Percentiles rank a stretch among this genome's conserved stretches.
These are phyloP conservation scores for Amanita rimosa DNA, from an alignment of 768 basidiomycete species.

Conservation along the genomic window DNA sequence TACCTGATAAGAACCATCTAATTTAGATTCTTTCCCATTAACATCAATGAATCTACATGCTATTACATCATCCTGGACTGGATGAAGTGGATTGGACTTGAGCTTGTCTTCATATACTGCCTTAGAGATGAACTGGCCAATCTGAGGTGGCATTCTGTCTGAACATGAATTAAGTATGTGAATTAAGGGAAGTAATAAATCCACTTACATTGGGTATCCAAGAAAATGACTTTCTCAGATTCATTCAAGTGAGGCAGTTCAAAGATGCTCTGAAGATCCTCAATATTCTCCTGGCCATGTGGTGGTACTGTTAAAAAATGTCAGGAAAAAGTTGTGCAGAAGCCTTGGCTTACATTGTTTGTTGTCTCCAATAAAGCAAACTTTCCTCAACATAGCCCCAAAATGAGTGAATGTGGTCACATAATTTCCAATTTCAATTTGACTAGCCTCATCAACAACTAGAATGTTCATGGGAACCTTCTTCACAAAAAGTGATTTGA, in stretches of 20 bases:
- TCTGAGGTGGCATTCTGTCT: constrained; percentile 82
- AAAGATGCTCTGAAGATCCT: constrained; percentile 65
- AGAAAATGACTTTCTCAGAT: constrained; percentile 29
- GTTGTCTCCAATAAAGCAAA: constrained; percentile 55
- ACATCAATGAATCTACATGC: constrained; percentile 65
- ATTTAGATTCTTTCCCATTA: constrained; percentile 23
- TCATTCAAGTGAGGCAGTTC: constrained; percentile 51
- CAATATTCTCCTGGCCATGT: constrained; percentile 59
- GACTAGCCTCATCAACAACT: constrained; percentile 57
- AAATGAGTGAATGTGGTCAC: constrained; percentile 27
- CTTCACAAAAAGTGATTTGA: constrained; percentile 20
- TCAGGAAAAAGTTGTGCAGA: constrained; percentile 9
- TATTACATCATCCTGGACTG: constrained; percentile 25
- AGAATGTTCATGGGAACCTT: constrained; percentile 35
- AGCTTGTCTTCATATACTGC: constrained; percentile 54
- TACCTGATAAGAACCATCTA: constrained; percentile 25
- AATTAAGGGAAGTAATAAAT: constrained; percentile 6
- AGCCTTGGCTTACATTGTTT: constrained; percentile 40
- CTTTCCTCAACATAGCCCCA: constrained; percentile 31
- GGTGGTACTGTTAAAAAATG: constrained; percentile 52
- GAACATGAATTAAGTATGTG: constrained; percentile 7
- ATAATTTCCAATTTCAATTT: constrained; percentile 51
- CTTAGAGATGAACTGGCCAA: constrained; percentile 63
- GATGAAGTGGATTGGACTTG: constrained; percentile 39
- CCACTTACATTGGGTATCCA: constrained; percentile 65